A percentile compares a stretch with the other conserved stretches of the same genome.
Evolutionary conservation across 164 flowering plant species (phyloP).

Genomic region (Macadamia tetraphylla): DNA sequence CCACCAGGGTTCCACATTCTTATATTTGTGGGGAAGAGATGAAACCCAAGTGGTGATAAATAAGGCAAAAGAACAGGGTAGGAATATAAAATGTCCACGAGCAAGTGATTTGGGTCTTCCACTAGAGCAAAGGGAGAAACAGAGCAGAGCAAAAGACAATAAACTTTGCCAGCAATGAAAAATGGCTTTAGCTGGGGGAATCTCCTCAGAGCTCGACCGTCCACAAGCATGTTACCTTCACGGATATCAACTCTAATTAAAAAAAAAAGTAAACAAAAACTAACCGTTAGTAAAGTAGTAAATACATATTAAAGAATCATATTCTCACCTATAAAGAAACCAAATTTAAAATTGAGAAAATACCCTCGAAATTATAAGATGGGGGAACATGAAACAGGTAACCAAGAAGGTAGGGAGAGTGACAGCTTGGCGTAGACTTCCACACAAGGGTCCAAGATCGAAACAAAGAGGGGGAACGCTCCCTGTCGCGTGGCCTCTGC

Average conservation of each 20-base stretch:
- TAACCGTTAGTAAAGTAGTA: neutral
- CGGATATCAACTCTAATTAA: neutral
- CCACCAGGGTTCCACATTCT: neutral
- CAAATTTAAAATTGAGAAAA: neutral
- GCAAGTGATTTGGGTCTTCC: constrained; percentile 2
- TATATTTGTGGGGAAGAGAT: no score
- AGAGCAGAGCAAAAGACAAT: neutral
- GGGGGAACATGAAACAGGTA: no score
- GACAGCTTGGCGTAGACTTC: no score
- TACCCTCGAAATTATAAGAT: neutral
- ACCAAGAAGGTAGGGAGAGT: no score
- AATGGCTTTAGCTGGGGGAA: constrained; percentile 14
- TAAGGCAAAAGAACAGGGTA: neutral
- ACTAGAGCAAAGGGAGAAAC: neutral
- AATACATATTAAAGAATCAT: neutral
- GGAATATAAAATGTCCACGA: neutral
- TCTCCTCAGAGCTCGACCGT: constrained; percentile 14
- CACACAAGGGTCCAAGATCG: no score
- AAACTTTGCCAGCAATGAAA: neutral
- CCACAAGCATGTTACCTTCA: constrained; percentile 1
- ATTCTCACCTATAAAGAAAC: neutral
- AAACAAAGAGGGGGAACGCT: no score
- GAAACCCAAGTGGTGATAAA: neutral
- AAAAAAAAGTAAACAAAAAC: neutral
- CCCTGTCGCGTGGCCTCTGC: no score